These are phyloP conservation scores for Syncephalastrum sp. DNA, from an alignment of 371 early-diverging fungal genomes.

Conservation along the genomic window DNA sequence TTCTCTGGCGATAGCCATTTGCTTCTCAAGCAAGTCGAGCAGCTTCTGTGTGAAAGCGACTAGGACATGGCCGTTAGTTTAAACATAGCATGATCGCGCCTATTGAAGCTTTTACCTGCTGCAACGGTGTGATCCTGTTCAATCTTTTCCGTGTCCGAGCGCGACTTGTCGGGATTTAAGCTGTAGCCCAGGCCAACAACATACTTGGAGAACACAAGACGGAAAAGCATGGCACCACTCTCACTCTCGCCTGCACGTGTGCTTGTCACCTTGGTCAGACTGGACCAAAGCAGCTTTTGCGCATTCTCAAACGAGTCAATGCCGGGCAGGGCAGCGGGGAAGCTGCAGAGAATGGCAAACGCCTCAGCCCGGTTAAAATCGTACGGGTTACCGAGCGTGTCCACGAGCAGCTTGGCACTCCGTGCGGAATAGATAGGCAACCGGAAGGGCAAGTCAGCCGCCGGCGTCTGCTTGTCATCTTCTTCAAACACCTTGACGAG, in stretches of 20 bases:
- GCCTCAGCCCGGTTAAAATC: slow-evolving; percentile 70
- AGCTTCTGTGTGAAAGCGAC: slow-evolving; percentile 51
- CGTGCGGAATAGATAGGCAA: slow-evolving; percentile 48
- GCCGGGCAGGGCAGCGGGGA: slow-evolving; percentile 61
- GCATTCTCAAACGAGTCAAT: slow-evolving; percentile 41
- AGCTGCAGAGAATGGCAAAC: slow-evolving; percentile 59
- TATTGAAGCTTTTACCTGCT: neutral
- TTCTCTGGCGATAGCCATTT: slow-evolving; percentile 53
- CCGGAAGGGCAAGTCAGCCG: slow-evolving; percentile 56
- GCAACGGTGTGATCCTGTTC: too few relatives aligned
- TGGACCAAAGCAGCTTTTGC: slow-evolving; percentile 63
- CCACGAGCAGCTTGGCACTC: slow-evolving; percentile 52
- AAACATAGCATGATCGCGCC: neutral
- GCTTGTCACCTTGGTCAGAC: slow-evolving; percentile 61
- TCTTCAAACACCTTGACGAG: slow-evolving; percentile 58
- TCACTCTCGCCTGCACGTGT: slow-evolving; percentile 82
- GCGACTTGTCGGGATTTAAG: slow-evolving; percentile 33
- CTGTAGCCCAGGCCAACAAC: slow-evolving; percentile 56
- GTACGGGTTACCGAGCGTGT: slow-evolving; percentile 65
- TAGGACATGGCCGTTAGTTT: neutral
- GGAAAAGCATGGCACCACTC: slow-evolving; percentile 77
- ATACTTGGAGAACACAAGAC: slow-evolving; percentile 77
- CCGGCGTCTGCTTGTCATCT: slow-evolving; percentile 44
- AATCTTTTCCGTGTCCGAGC: too few relatives aligned
- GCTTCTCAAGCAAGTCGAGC: slow-evolving; percentile 48